Base-by-base conservation (phyloP, 306 rosid genomes). In the Hippophae tibetana region DNA sequence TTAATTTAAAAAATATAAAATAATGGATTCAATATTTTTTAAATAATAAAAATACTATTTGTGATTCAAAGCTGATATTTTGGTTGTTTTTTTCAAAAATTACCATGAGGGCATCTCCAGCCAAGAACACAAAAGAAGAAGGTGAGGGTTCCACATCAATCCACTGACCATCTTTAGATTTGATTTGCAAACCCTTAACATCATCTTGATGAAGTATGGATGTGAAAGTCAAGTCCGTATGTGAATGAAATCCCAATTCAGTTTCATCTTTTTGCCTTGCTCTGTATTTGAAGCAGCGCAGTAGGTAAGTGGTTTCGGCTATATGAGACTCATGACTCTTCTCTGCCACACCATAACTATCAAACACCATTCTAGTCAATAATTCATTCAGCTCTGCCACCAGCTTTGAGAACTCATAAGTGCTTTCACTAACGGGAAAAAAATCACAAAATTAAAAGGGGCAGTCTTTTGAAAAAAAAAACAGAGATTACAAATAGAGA, bases 81-180 rank as follows among this genome's bases (percentile, higher is more conserved):
- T 13, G n/a, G 18, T 48, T 3, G 27, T n/a, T 44, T 0, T 0
- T 2, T 5, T 13, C 48, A 46, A 46, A 47, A 3, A 14, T 7
- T 52, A 75, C 80, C 84, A 56, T 66, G 18, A 79, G 43, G 10
- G 55, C 66, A 12, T 79, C 78, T 5, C 80, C 80, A 0, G 80
- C 84, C 58, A 79, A 25, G 69, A 71, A 40, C 5, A 71, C 25
- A 56, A 74, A 79, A 3, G 75, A 64, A 12, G 67, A 31, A 1
- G 69, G 67, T 6, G 69, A 67, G 26, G 74, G 78, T 3, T 67
- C 43, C 31, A 65, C 49, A 8, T 69, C 59, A 18, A 79, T 65
- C 84, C 84, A 75, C 6, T 71, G 55, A 26, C 63, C 62, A 7
- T 71, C 70, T 58, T 56, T 65, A 14, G 75, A 38, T 56, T 61